Evolutionary conservation across 306 rosid species (phyloP), one percentile per base, ranked within the genome.

Genomic region (Trifolium subterraneum): DNA sequence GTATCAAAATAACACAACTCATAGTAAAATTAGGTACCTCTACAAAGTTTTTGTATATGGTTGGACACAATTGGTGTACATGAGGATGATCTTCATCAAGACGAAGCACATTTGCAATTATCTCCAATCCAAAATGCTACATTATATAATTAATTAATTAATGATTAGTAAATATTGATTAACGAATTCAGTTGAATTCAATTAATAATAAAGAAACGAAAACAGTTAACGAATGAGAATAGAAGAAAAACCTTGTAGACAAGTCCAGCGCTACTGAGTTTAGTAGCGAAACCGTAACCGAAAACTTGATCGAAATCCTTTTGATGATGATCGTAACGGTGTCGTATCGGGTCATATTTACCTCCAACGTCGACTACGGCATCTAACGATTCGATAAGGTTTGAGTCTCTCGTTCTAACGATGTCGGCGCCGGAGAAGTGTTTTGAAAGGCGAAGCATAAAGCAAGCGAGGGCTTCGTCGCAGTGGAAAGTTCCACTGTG

Each of bases 401-500:
- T 71, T 13, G 78, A 64, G 70, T 85, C 84, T 10, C 89, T 83
- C 3, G 88, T 88, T 72, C 89, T 75, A 58, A 88, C 77, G 8
- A 88, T 70, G 1, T 68, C 74, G 2, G 92, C 85, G 10, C 38
- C 80, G 72, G 84, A 66, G 79, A 88, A 86, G 68, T 54, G 67
- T 31, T 74, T 45, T 62, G 90, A 71, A 35, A 79, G 87, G 68
- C 84, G 87, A 64, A 88, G 88, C 79, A 88, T 27, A 77, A 58
- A 88, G 79, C 92, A 85, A 12, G 89, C 90, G 65, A 88, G 88
- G 19, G 88, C 92, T 77, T 85, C 92, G 78, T 85, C 89, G 84
- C 88, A 85, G 83, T 88, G 88, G 55, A 88, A 83, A 79, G 79
- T 81, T 68, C 90, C 89, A 20, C 74, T 74, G 84, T 83, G 92